Evolutionary conservation across 352 stramenopile species (phyloP).

Genomic region (Globisporangium emineosum): DNA sequence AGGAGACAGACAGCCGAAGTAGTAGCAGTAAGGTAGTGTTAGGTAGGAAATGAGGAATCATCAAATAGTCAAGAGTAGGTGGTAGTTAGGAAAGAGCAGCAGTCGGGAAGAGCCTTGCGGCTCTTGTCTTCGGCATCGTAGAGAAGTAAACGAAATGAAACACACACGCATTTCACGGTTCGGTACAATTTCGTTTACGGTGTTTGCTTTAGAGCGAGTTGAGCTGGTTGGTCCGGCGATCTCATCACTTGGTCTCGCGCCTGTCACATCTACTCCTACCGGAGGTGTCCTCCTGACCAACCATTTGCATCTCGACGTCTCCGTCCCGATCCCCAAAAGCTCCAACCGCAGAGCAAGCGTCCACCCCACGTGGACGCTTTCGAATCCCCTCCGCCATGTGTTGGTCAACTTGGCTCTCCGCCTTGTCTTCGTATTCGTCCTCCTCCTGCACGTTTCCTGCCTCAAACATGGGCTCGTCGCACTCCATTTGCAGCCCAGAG

Average conservation of each 20-base stretch:
- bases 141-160: neutral
- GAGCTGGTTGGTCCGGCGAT: too few species aligned
- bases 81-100: neutral
- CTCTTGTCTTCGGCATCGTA: neutral
- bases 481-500: slow-evolving; percentile 5
- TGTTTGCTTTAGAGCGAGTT: too few species aligned
- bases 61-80: slow-evolving; percentile 2
- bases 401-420: neutral
- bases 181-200: neutral
- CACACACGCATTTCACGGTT: neutral
- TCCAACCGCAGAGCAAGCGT: neutral
- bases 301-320: slow-evolving; percentile 2
- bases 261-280: neutral
- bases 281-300: neutral
- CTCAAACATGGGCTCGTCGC: slow-evolving; percentile 11
- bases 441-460: neutral
- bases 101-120: neutral
- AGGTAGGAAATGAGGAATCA: slow-evolving; percentile 2
- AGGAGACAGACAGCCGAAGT: neutral
- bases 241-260: neutral
- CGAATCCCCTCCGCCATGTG: neutral
- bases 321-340: neutral
- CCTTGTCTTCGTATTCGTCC: slow-evolving; percentile 3
- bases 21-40: slow-evolving; percentile 2
- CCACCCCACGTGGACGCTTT: slow-evolving; percentile 3